Base-by-base conservation (phyloP, 2,329 filamentous ascomycete species). In the Neurospora crassa region DNA sequence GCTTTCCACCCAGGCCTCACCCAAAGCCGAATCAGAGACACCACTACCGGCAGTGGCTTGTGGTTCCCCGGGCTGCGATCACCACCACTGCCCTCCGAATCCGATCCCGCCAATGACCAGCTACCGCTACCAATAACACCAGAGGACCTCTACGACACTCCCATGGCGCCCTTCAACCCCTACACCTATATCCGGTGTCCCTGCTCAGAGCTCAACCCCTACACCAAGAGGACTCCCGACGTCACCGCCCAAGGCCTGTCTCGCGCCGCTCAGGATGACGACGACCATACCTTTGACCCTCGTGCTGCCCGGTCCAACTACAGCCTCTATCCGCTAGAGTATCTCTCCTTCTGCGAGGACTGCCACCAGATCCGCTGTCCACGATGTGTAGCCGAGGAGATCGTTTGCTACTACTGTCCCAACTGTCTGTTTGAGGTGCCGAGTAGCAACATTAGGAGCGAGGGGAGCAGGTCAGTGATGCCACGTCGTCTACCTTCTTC, bases 281-380 rank as follows among this genome's bases (percentile, higher is more conserved):
- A 93, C 74, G 92, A 93, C 72, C 86, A 87, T 73, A 91, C 92
- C 4, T 97, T 99, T 80, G 92, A 99, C 79, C 94, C 96, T 2
- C 90, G 92, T 76, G 90, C 91, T 73, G 88, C 92, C 18, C 90
- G 94, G 45, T 92, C 96, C 72, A 96, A 94, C 80, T 98, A 93
- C 84, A 94, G 93, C 75, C 85, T 99, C 41, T 97, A 95, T 78
- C 95, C 96, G 0, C 89, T 97, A 67, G 95, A 98, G 78, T 91
- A 97, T 79, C 88, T 99, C 37, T 87, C 98, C 53, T 99, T 97
- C 83, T 99, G 96, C 84, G 95, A 97, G 79, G 96, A 98, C 80
- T 99, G 96, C 80, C 93, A 97, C 79, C 92, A 97, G 81, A 97
- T 98, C 73, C 92, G 96, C 76, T 99, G 96, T 79, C 92, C 93